Conservation (phyloP, 140 eudicot species). For the Eryngium alpinum region DNA sequence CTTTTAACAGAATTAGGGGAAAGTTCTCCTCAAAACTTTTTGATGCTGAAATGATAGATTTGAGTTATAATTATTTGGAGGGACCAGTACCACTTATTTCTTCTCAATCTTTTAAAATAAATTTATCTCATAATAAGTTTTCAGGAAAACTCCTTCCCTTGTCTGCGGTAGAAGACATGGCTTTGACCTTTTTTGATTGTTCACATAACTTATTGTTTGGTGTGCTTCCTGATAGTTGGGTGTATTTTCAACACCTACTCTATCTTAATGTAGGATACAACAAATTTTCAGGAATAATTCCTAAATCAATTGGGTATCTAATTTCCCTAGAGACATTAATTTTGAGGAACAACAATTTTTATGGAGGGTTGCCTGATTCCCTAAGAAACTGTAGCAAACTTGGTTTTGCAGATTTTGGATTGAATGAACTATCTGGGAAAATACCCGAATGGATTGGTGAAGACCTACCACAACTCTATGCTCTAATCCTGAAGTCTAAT, state of each 20-base stretch:
- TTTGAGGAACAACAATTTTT: neutral
- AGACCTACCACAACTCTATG: neutral
- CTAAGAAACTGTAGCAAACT: neutral
- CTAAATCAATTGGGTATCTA: neutral
- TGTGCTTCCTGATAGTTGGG: constrained; percentile 12
- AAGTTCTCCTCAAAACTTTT: neutral
- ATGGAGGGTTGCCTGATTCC: neutral
- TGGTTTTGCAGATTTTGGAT: no score
- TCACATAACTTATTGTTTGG: constrained; percentile 17
- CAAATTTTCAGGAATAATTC: neutral
- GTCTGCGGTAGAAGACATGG: neutral
- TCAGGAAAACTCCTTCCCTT: constrained; percentile 9
- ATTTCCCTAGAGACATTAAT: neutral
- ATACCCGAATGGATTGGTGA: constrained; percentile 22
- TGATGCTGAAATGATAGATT: neutral
- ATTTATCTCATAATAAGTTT: constrained; percentile 13
- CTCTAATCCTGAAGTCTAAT: constrained; percentile 3
- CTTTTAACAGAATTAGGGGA: constrained; percentile 12
- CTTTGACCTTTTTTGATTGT: neutral
- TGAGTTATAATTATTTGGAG: neutral
- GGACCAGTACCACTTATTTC: constrained; percentile 20
- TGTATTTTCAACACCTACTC: neutral
- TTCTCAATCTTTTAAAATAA: neutral
- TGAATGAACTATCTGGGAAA: neutral
- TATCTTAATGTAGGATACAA: neutral